These are phyloP conservation scores for Cladosporium sp. DNA, from an alignment of 2,329 filamentous ascomycete genomes.

Conservation along the genomic window DNA sequence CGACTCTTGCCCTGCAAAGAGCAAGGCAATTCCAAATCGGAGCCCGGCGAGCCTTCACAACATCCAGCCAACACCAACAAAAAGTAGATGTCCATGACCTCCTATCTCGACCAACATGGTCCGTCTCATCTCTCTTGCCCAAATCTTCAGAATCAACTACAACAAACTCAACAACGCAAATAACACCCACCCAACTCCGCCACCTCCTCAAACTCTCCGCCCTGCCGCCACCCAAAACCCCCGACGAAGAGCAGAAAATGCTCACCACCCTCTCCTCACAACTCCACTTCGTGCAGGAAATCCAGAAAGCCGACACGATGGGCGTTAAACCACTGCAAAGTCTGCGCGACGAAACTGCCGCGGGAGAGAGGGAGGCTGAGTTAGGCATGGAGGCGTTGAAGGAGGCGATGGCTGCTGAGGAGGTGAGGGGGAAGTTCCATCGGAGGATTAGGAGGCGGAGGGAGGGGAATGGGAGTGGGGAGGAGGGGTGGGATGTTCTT, in stretches of 20 bases:
- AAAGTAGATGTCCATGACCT: conserved; percentile 35
- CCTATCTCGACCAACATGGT: conserved; percentile 75
- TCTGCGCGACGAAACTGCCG: conserved; percentile 73
- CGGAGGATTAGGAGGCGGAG: conserved; percentile 47
- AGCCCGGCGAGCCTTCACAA: no score
- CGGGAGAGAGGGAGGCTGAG: conserved; percentile 52
- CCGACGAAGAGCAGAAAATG: conserved; percentile 65
- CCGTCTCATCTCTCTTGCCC: conserved; percentile 70
- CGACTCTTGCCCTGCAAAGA: background rate
- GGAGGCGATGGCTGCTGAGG: conserved; percentile 57
- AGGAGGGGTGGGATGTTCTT: conserved; percentile 68
- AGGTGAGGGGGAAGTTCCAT: conserved; percentile 51
- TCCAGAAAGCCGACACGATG: conserved; percentile 73
- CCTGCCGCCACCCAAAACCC: conserved; percentile 65
- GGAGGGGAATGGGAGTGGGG: conserved; percentile 30
- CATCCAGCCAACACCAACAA: background rate
- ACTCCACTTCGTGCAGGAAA: conserved; percentile 82
- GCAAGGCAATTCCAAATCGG: background rate
- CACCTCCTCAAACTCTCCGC: conserved; percentile 89
- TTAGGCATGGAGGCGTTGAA: conserved; percentile 56
- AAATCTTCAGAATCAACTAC: conserved; percentile 23
- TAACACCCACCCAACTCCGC: conserved; percentile 66
- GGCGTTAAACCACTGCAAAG: conserved; percentile 70
- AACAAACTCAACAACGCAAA: conserved; percentile 36
- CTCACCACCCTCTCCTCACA: conserved; percentile 73